Percentiles rank a stretch among this genome's conserved stretches.
phyloP scores from a whole-genome alignment of 73 alveolate species.

The Symbiodinium natans region DNA sequence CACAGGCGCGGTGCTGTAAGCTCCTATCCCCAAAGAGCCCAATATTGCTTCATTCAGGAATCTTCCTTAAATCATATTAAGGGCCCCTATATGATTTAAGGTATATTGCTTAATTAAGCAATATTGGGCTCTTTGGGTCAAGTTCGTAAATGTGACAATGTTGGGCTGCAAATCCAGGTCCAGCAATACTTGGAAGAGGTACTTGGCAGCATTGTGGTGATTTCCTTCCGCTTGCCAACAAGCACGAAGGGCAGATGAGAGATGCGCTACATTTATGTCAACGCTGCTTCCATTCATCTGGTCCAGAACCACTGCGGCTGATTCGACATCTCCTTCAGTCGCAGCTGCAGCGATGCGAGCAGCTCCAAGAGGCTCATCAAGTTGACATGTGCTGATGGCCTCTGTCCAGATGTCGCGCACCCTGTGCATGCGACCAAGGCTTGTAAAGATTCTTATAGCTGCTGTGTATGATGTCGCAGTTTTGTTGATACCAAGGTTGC shows the following conservation, averaged over 20 bases:
- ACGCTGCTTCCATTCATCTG: not conserved
- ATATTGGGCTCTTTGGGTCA: no score
- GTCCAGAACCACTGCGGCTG: constrained; percentile 13
- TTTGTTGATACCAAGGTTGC: not conserved
- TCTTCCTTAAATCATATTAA: no score
- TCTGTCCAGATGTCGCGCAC: constrained; percentile 15
- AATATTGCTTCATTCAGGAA: no score
- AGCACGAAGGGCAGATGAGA: not conserved
- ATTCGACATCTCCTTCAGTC: constrained; percentile 9
- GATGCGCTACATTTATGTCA: not conserved
- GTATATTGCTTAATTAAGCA: no score
- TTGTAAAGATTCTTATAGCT: not conserved
- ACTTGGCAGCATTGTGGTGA: constrained; percentile 48
- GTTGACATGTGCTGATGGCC: not conserved
- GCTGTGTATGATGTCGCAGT: not conserved
- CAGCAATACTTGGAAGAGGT: not conserved
- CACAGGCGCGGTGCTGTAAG: not conserved
- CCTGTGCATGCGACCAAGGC: not conserved
- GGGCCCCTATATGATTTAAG: no score
- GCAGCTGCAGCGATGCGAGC: constrained; percentile 51
- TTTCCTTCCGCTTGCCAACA: constrained; percentile 4
- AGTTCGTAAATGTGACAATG: not conserved
- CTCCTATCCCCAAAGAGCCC: no score
- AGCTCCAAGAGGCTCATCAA: not conserved
- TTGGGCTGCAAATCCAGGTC: not conserved